Base-by-base conservation (phyloP, 2,329 filamentous ascomycete genomes). In the Endocalyx cinctus region DNA sequence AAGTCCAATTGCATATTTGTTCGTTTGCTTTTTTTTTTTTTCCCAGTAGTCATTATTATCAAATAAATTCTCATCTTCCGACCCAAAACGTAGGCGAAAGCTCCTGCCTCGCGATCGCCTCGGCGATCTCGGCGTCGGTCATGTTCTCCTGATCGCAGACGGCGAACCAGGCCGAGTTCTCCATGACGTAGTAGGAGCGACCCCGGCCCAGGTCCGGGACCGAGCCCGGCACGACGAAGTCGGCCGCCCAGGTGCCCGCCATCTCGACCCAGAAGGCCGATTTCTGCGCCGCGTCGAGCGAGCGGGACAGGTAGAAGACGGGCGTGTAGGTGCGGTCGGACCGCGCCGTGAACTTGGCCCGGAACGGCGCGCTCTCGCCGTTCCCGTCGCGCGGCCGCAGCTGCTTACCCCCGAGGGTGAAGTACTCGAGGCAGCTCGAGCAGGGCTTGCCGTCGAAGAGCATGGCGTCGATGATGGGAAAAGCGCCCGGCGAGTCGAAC, bases 401-500 rank as follows among this genome's bases (percentile, higher is more conserved):
- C 26, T 46, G 46, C 37, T 50, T 52, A n/a, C 52, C 52, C 7
- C 29, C 35, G 3, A 50, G 44, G 11, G 43, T 34, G 38, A 55
- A 56, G 38, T 55, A 55, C 6, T 43, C 48, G 17, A 46, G 43
- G 29, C 53, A 56, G 33, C 34, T 43, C n/a, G 34, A 19, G 39
- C 53, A 56, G 2, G 53, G 53, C 41, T 54, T 53, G 27, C 41
- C 34, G 23, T 38, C 29, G 7, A 56, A 37, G 1, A 56, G 40
- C 42, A 56, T 41, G 7, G 51, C 50, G 41, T 55, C 52, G 12
- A 53, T 43, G 34, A 56, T 53, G 1, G 53, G 53, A 30, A 52
- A 56, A 1, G 53, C 48, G 0, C 53, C 53, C 1, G 53, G 53
- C 1, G 48, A 52, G 43, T 55, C 50, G 42, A 56, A 56, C 17